A percentile compares a stretch with the other conserved stretches of the same genome.
phyloP scores from a whole-genome alignment of 441 rosid species.

The Adansonia madagascariensis region DNA sequence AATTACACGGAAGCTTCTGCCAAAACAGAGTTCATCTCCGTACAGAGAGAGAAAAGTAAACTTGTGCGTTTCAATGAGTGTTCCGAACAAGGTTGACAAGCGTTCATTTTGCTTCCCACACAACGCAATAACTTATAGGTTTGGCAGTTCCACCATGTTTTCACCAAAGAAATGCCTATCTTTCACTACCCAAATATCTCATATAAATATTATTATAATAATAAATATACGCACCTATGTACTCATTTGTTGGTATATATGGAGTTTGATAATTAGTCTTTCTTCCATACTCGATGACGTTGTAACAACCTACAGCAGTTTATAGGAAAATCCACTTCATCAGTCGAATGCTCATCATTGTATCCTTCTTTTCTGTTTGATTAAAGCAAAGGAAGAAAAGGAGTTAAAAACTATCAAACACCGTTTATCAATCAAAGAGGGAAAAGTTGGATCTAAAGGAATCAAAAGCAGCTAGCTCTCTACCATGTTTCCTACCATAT shows the following conservation, averaged over 20 bases:
- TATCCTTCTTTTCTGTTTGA: too few species aligned
- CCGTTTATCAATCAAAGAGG: not conserved
- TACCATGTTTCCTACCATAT: not conserved
- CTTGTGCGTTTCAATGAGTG: slow-evolving; percentile 16
- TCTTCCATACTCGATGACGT: not conserved
- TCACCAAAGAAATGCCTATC: not conserved
- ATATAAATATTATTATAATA: not conserved
- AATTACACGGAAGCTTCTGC: not conserved
- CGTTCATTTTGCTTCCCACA: not conserved
- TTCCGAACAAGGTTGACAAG: slow-evolving; percentile 13
- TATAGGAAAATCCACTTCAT: not conserved
- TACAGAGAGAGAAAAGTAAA: not conserved
- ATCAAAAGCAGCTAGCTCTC: not conserved
- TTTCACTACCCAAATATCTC: not conserved
- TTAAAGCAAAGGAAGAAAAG: too few species aligned
- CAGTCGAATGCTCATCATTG: too few species aligned
- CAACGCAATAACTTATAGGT: not conserved
- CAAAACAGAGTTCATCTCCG: not conserved
- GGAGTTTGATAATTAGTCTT: not conserved
- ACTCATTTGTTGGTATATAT: not conserved
- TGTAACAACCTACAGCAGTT: not conserved
- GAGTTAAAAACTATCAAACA: too few species aligned
- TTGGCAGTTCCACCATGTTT: not conserved
- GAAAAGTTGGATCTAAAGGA: not conserved
- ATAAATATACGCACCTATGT: slow-evolving; percentile 3